A percentile compares a stretch with the other conserved stretches of the same genome.
Conservation (phyloP, 352 stramenopile species). For the Pythium utonaiense region DNA sequence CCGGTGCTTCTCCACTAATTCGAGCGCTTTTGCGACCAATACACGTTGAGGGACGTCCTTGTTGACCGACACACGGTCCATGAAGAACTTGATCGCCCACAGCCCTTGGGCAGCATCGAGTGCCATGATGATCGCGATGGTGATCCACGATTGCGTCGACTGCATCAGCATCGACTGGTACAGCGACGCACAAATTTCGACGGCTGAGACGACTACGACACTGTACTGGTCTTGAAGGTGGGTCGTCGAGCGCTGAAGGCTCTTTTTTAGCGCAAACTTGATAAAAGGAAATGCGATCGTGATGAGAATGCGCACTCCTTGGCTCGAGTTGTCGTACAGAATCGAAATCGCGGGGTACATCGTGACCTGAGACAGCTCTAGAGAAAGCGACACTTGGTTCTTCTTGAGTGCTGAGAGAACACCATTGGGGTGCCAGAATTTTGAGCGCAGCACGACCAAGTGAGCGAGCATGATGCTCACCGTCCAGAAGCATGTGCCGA, state of each 20-base stretch:
- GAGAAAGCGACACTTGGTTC: too few relatives aligned
- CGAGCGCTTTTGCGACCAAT: neutral
- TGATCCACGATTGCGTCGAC: neutral
- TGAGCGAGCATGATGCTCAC: neutral
- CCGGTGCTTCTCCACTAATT: neutral
- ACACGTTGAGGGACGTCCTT: too few relatives aligned
- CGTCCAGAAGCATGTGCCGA: neutral
- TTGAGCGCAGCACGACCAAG: constrained; percentile 4
- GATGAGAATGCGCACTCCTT: neutral
- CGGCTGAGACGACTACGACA: neutral
- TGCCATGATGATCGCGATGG: constrained; percentile 9
- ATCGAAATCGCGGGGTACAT: constrained; percentile 13
- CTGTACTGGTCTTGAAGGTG: neutral
- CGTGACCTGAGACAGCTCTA: neutral
- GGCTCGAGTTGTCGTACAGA: neutral
- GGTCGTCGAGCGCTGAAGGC: neutral
- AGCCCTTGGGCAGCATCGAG: constrained; percentile 2
- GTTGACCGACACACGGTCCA: too few relatives aligned
- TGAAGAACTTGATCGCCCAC: constrained; percentile 3
- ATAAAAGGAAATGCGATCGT: constrained; percentile 7
- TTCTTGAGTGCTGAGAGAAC: neutral
- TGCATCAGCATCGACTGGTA: constrained; percentile 18
- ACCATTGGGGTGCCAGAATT: neutral
- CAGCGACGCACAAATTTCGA: constrained; percentile 12
- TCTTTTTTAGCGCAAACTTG: constrained; percentile 10